Evolutionary conservation across 208 protist genomes (phyloP).

Genomic region (Leishmania gerbilli): DNA sequence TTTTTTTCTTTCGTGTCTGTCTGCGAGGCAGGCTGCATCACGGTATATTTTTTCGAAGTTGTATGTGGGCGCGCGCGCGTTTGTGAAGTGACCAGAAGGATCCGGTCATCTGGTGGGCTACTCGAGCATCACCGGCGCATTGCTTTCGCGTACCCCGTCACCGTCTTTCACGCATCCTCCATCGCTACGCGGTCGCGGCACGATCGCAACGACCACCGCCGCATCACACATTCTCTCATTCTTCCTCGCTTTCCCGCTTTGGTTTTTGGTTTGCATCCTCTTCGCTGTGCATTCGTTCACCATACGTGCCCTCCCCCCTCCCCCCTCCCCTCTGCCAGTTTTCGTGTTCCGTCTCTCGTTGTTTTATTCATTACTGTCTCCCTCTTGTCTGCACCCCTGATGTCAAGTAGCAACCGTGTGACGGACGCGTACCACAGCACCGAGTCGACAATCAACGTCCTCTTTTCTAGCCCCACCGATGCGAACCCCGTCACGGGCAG

Average conservation of each 20-base stretch:
- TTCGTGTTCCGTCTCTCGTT: background rate
- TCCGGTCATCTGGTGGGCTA: background rate
- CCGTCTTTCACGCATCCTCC: background rate
- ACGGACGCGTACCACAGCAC: conserved; percentile 17
- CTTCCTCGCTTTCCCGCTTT: conserved; percentile 7
- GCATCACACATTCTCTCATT: background rate
- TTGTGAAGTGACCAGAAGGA: background rate
- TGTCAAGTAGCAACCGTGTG: conserved; percentile 17
- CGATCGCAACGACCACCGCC: background rate
- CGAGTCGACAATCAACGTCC: conserved; percentile 15
- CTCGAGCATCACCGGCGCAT: background rate
- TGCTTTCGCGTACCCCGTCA: background rate
- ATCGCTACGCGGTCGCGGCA: background rate
- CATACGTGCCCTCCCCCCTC: conserved; percentile 2
- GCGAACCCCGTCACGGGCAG: background rate
- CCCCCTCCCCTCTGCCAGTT: background rate
- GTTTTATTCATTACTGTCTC: background rate
- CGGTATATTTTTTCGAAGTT: background rate
- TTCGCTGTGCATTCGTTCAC: background rate
- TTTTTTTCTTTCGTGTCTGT: background rate
- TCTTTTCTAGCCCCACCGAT: conserved; percentile 11
- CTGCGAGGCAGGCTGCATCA: background rate
- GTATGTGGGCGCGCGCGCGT: background rate
- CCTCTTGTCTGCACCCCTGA: background rate
- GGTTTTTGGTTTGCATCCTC: background rate